These are phyloP conservation scores for Vigna reflexopilosa DNA, from an alignment of 306 rosid species.

Conservation along the genomic window DNA sequence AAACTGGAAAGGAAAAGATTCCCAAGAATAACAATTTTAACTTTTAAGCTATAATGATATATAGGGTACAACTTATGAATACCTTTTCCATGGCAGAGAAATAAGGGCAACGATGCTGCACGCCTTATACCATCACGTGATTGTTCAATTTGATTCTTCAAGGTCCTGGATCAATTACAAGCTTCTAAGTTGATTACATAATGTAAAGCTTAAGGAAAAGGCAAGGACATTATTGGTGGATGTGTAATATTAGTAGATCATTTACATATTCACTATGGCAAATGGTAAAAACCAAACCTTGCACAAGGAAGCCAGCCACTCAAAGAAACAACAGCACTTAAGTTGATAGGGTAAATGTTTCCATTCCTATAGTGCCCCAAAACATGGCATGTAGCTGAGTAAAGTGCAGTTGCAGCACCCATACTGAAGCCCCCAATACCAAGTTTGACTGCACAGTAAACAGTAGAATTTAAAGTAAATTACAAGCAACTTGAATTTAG, in stretches of 20 bases:
- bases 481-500: conserved; percentile 38
- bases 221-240: conserved; percentile 31
- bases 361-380: conserved; percentile 84
- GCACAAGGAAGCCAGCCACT: conserved; percentile 99
- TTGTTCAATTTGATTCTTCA: conserved; percentile 66
- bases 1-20: conserved; percentile 4
- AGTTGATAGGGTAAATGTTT: conserved; percentile 75
- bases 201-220: conserved; percentile 5
- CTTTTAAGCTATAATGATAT: conserved; percentile 33
- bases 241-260: conserved; percentile 32
- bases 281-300: conserved; percentile 67
- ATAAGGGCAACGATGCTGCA: conserved; percentile 79
- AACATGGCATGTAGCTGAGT: conserved; percentile 80
- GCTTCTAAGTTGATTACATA: conserved; percentile 33
- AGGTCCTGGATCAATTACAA: conserved; percentile 59
- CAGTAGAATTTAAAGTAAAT: conserved; percentile 31
- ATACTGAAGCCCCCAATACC: conserved; percentile 97
- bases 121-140: conserved; percentile 76
- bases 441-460: conserved; percentile 72
- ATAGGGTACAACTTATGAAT: conserved; percentile 43
- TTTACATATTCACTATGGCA: conserved; percentile 23
- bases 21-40: conserved; percentile 1
- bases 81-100: conserved; percentile 90
- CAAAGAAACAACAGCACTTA: conserved; percentile 78
- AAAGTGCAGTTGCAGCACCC: conserved; percentile 97